Base-by-base conservation (phyloP, 2,329 filamentous ascomycete genomes). In the Microsporum audouinii region DNA sequence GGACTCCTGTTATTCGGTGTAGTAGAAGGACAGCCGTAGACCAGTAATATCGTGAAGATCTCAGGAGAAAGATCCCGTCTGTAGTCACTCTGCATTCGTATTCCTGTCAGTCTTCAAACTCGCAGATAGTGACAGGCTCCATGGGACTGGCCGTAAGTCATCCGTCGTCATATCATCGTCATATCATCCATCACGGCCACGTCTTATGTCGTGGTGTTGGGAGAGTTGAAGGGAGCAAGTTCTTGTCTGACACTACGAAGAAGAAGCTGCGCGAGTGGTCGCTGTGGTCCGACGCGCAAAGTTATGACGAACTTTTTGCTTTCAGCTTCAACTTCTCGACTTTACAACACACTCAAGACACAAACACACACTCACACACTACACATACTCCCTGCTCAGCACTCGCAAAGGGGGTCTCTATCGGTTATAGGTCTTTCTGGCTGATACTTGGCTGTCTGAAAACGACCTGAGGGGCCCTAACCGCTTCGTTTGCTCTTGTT, bases 241-340 rank as follows among this genome's bases (percentile, higher is more conserved):
- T 23, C 17, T 23, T 23, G 17, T 23, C 17, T 23, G 17, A 23
- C 17, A 23, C 17, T 23, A 33, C 7, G 27, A 53, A 53, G 49
- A 33, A 36, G 43, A 55, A 55, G n/a, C 51, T 55, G 51, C 51
- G 23, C 51, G 33, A 55, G 51, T 38, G 51, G 51, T 55, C 51
- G 51, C 51, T 36, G 23, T 36, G 12, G 51, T 36, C 51, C 51
- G 51, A 5, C 23, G 6, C 29, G 14, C 27, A 7, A 27, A 6
- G 51, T 55, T 55, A 55, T 55, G 51, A 55, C 51, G 51, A 33
- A n/a, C 33, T 31, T 53, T 33, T 53, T 47, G 8, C 17, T 23
- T 17, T 29, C 39, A 51, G 27, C 45, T 55, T 55, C 31, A 34
- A 31, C 51, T 55, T 55, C 51, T 55, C 36, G 31, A 2, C 23